Evolutionary conservation across 352 stramenopile species (phyloP), one percentile per base, ranked within the genome.

Genomic region (Pythium aphanidermatum): DNA sequence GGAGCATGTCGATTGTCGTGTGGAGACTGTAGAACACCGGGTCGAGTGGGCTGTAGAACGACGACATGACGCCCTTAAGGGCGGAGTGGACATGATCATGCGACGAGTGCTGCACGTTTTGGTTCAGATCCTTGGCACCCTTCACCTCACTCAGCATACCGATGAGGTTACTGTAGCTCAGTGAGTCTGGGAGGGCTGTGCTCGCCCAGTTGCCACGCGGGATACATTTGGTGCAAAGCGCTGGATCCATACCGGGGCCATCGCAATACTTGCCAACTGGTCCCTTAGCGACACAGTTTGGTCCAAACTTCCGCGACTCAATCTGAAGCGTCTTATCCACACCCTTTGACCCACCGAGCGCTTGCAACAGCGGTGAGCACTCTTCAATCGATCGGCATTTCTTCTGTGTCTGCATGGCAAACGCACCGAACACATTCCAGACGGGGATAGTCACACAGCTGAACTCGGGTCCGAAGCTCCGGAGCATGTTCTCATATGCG

Each of bases 401-500:
- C 42, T 49, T 49, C 29, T 49, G 42, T 19, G 42, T 49, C 20
- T 49, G 42, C 42, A 49, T 49, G n/a, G 42, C 42, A 20, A 27
- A 49, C 7, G 8, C 42, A 19, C 37, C 42, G 32, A 46, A 36
- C 0, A 31, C 27, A 27, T 36, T 55, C 46, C 46, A 55, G 3
- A 36, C 25, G 2, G 46, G 37, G 23, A 55, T 36, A 19, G 55
- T 63, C 13, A 63, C 25, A n/a, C 51, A 30, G 11, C 32, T 36
- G 25, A 34, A 63, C 37, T 63, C 33, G 24, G 55, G 55, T 4
- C 35, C 47, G n/a, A 58, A 30, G 41, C 48, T 58, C 10, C 55
- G 55, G 9, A 63, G 41, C 55, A 63, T 63, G 29, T 63, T 58
- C 28, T 63, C 55, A 31, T 63, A 63, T 14, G 31, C 55, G 35